phyloP scores from a whole-genome alignment of 148 eudicot genomes.

The Persicaria maculosa region DNA sequence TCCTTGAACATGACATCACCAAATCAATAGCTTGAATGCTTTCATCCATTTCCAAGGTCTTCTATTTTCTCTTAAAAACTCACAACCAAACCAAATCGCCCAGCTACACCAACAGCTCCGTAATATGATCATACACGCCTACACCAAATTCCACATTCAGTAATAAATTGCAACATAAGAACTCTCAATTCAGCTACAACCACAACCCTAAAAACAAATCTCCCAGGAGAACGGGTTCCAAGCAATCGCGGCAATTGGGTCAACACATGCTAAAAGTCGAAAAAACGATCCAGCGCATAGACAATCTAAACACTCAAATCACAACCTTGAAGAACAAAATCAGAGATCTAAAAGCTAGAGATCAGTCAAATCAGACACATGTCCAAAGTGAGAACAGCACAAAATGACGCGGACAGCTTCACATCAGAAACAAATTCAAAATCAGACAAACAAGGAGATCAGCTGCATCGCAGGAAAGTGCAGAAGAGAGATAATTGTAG shows the following conservation, averaged over 20 bases:
- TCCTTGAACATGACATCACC: background rate
- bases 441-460: background rate
- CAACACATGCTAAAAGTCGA: background rate
- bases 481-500: background rate
- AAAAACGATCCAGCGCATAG: background rate
- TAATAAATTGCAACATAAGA: background rate
- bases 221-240: background rate
- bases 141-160: background rate
- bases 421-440: background rate
- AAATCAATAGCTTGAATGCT: background rate
- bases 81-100: background rate
- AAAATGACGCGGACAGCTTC: background rate
- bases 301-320: background rate
- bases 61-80: background rate
- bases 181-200: background rate
- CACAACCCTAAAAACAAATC: background rate
- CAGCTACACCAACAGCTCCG: background rate
- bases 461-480: background rate
- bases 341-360: background rate
- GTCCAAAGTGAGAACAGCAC: background rate
- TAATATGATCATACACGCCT: background rate
- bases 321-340: background rate
- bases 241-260: background rate
- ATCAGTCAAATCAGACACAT: background rate
- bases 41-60: background rate